Evolutionary conservation across 352 stramenopile species (phyloP).

Genomic region (Phytopythium delawarense): DNA sequence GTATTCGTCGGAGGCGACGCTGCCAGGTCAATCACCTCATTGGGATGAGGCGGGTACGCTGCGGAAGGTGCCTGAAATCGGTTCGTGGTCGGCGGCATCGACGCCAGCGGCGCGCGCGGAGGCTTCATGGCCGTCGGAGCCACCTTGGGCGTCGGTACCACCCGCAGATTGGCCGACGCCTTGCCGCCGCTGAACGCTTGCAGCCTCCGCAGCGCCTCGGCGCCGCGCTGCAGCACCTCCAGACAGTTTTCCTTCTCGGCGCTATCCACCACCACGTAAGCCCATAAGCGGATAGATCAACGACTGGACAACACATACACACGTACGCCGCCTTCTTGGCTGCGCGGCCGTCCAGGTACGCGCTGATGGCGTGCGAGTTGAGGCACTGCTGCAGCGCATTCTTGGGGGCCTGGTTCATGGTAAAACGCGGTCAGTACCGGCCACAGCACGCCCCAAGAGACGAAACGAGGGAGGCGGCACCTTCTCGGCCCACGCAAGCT

Average conservation of each 20-base stretch:
- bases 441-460: neutral
- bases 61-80: neutral
- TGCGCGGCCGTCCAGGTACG: constrained; percentile 58
- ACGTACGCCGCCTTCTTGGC: constrained; percentile 41
- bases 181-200: constrained; percentile 21
- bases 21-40: neutral
- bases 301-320: constrained; percentile 1
- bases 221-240: constrained; percentile 41
- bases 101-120: neutral
- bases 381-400: constrained; percentile 68
- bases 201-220: constrained; percentile 33
- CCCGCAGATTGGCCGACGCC: constrained; percentile 25
- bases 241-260: constrained; percentile 40
- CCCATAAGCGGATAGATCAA: neutral
- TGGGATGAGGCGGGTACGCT: neutral
- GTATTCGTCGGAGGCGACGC: neutral
- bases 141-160: constrained; percentile 37
- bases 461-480: constrained; percentile 11
- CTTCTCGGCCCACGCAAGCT: constrained; percentile 55
- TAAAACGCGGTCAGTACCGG: neutral
- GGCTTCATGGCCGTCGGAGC: constrained; percentile 7
- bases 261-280: neutral
- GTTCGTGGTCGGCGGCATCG: neutral
- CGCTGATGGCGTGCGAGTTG: constrained; percentile 74
- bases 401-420: constrained; percentile 16